Conservation (phyloP, 495 filamentous ascomycete genomes). For the Cryomyces antarcticus region DNA sequence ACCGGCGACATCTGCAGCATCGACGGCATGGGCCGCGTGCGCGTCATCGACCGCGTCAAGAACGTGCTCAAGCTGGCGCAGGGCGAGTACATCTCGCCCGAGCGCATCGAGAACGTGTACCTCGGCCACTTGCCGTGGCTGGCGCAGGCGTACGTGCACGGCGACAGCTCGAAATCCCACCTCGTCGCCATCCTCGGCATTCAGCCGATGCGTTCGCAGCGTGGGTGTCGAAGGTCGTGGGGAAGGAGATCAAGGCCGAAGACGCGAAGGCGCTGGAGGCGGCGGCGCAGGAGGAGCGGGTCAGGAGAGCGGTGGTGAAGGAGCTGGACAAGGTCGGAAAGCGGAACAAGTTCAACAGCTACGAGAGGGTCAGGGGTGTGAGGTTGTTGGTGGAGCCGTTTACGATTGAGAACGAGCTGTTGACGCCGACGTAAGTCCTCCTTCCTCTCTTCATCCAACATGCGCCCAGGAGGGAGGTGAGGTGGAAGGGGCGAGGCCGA, state of each 20-base stretch:
- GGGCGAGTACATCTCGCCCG: constrained; percentile 94
- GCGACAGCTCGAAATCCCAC: constrained; percentile 64
- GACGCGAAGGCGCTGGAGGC: constrained; percentile 47
- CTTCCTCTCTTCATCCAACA: not conserved
- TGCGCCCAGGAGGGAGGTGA: not conserved
- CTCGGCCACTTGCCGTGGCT: constrained; percentile 60
- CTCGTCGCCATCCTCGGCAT: constrained; percentile 79
- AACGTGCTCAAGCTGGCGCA: constrained; percentile 96
- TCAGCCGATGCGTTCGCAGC: constrained; percentile 55
- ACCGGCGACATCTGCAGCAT: constrained; percentile 79
- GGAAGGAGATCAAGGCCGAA: constrained; percentile 35
- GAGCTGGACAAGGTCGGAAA: constrained; percentile 65
- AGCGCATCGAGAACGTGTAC: constrained; percentile 88
- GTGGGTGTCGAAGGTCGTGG: constrained; percentile 57
- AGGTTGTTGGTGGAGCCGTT: constrained; percentile 75
- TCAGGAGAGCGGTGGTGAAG: constrained; percentile 53
- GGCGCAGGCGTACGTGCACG: constrained; percentile 72
- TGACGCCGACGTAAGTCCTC: constrained; percentile 82
- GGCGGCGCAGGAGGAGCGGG: constrained; percentile 41
- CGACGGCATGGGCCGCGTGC: constrained; percentile 70
- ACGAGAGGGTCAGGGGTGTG: constrained; percentile 60
- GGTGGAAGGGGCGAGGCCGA: not conserved
- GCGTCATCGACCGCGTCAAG: constrained; percentile 91
- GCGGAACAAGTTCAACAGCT: constrained; percentile 75
- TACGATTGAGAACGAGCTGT: constrained; percentile 76